Conservation (phyloP, 202 grass and related monocot species). For the Bolboschoenoplectus hybrid region DNA sequence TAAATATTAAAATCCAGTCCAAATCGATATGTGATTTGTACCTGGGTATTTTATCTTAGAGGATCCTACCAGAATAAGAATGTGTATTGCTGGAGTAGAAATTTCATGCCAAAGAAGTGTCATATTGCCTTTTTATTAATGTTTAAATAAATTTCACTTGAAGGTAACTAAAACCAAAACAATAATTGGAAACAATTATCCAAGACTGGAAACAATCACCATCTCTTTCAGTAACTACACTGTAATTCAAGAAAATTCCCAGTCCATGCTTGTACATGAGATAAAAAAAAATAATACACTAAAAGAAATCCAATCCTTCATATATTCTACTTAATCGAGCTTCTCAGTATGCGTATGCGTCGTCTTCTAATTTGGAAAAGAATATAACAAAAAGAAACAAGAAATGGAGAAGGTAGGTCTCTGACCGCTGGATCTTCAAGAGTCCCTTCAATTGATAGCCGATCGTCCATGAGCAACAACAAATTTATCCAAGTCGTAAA, state of each 20-base stretch:
- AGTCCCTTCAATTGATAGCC: not conserved
- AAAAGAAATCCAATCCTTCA: not conserved
- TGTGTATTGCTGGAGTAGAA: not conserved
- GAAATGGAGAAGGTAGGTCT: not conserved
- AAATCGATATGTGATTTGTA: too few relatives aligned
- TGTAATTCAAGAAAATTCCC: not conserved
- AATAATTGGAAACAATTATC: not conserved
- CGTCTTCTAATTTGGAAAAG: not conserved
- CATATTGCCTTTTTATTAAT: not conserved
- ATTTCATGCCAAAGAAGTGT: not conserved
- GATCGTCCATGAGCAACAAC: conserved; percentile 24
- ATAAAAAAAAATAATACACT: not conserved
- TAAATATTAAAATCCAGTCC: not conserved
- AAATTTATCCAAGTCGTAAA: conserved; percentile 10
- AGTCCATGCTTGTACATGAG: not conserved
- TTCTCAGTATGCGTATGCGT: not conserved
- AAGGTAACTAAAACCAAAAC: not conserved
- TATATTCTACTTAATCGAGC: not conserved
- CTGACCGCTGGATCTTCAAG: conserved; percentile 29
- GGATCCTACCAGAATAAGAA: too few relatives aligned
- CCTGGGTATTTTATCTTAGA: too few relatives aligned
- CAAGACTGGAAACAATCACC: not conserved
- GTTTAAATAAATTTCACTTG: not conserved
- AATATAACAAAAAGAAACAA: not conserved
- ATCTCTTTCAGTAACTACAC: not conserved